A percentile compares a stretch with the other conserved stretches of the same genome.
phyloP scores from a whole-genome alignment of 345 rosid species.

The Dimocarpus longan region DNA sequence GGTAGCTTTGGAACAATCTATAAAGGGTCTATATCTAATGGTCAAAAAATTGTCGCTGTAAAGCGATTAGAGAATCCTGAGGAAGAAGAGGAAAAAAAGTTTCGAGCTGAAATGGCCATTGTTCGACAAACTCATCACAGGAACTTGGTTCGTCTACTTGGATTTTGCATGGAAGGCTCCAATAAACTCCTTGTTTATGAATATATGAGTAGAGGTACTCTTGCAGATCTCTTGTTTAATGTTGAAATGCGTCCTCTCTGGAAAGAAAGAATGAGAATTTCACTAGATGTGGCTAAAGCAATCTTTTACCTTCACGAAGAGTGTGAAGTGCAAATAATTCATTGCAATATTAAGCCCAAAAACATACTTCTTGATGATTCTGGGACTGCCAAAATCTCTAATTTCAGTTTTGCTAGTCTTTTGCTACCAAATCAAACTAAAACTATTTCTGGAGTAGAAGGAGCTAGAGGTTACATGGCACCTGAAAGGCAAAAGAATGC shows the following conservation, averaged over 20 bases:
- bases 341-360: no score
- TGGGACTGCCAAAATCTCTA: no score
- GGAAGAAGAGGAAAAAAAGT: conserved; percentile 1
- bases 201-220: conserved; percentile 9
- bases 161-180: background rate
- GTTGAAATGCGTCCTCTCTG: background rate
- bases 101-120: background rate
- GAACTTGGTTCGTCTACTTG: background rate
- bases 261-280: conserved; percentile 20
- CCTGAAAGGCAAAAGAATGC: conserved; percentile 28
- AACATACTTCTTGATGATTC: no score
- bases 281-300: conserved; percentile 15
- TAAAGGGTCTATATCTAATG: background rate
- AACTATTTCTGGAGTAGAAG: background rate
- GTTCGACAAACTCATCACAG: background rate
- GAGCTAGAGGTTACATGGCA: conserved; percentile 22
- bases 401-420: no score
- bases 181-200: conserved; percentile 13
- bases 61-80: background rate
- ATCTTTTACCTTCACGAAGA: conserved; percentile 24
- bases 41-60: background rate
- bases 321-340: conserved; percentile 19
- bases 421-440: no score
- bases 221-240: conserved; percentile 18
- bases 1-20: background rate